Percentiles rank a stretch among this genome's conserved stretches.
phyloP scores from a whole-genome alignment of 331 rosid species.

The Stylosanthes scabra region DNA sequence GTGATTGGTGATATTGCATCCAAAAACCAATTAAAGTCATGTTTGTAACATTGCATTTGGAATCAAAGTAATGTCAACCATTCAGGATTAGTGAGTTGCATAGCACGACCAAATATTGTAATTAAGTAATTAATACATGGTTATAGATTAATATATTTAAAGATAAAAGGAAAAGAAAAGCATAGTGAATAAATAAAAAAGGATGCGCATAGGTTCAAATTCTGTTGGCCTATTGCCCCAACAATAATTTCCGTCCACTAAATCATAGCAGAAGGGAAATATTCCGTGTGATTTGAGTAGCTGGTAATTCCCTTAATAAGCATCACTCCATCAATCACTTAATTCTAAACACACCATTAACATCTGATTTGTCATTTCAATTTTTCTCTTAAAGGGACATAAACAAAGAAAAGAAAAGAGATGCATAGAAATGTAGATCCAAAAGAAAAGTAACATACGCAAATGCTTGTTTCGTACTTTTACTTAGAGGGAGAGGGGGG shows the following conservation, averaged over 20 bases:
- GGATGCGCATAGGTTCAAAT: not conserved
- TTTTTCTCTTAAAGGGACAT: too few relatives aligned
- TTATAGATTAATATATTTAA: too few relatives aligned
- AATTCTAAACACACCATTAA: not conserved
- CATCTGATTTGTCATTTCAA: not conserved
- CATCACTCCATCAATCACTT: not conserved
- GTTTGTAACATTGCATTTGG: not conserved
- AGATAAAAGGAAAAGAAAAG: not conserved
- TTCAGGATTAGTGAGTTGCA: not conserved
- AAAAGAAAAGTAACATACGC: not conserved
- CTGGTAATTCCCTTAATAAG: not conserved
- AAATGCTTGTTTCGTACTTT: not conserved
- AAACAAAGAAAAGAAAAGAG: too few relatives aligned
- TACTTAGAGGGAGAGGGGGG: not conserved
- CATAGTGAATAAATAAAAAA: not conserved
- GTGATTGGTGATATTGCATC: constrained; percentile 1
- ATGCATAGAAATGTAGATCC: not conserved
- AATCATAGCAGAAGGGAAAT: not conserved
- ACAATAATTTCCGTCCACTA: not conserved
- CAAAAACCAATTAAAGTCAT: constrained; percentile 17
- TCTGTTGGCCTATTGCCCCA: not conserved
- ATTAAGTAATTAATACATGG: not conserved
- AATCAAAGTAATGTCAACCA: constrained; percentile 1
- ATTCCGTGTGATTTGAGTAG: not conserved
- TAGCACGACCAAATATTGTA: not conserved